Conservation (phyloP, 2,329 filamentous ascomycete genomes). For the Aureobasidium zeae region DNA sequence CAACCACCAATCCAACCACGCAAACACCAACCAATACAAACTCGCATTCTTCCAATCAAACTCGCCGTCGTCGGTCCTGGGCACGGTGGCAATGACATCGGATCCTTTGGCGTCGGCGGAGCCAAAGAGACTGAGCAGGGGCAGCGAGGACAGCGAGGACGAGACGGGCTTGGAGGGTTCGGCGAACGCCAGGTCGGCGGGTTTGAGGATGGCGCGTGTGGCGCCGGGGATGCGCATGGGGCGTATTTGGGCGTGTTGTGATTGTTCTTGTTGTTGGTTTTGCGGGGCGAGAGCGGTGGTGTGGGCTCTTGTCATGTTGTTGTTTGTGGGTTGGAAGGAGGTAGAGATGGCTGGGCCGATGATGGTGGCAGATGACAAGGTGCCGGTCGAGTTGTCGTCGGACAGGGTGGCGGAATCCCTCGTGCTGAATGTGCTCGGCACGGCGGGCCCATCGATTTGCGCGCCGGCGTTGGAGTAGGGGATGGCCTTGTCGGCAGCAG, state of each 20-base stretch:
- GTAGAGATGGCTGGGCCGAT: conserved; percentile 19
- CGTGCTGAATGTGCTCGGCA: conserved; percentile 27
- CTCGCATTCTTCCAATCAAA: conserved; percentile 65
- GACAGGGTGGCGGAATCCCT: conserved; percentile 26
- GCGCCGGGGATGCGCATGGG: conserved; percentile 29
- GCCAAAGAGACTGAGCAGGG: conserved; percentile 29
- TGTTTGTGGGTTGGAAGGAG: background rate
- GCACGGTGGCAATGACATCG: conserved; percentile 68
- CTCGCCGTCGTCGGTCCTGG: conserved; percentile 60
- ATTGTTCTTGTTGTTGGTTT: too few species aligned
- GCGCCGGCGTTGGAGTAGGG: conserved; percentile 30
- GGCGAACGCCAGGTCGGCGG: conserved; percentile 39
- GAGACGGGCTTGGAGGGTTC: conserved; percentile 33
- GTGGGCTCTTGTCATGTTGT: too few species aligned
- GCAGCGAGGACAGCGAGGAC: conserved; percentile 20
- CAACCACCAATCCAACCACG: conserved; percentile 46
- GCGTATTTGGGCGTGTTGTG: conserved; percentile 14
- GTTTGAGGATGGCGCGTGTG: conserved; percentile 33
- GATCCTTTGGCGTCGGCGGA: conserved; percentile 38
- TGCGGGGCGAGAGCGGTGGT: conserved; percentile 15
- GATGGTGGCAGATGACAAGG: conserved; percentile 35
- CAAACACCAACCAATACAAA: conserved; percentile 53
- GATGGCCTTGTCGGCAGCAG: conserved; percentile 35
- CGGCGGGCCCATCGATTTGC: conserved; percentile 22
- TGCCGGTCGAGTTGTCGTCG: conserved; percentile 29